phyloP scores from a whole-genome alignment of 768 basidiomycete genomes.

The Hygrophorus pudorinus region DNA sequence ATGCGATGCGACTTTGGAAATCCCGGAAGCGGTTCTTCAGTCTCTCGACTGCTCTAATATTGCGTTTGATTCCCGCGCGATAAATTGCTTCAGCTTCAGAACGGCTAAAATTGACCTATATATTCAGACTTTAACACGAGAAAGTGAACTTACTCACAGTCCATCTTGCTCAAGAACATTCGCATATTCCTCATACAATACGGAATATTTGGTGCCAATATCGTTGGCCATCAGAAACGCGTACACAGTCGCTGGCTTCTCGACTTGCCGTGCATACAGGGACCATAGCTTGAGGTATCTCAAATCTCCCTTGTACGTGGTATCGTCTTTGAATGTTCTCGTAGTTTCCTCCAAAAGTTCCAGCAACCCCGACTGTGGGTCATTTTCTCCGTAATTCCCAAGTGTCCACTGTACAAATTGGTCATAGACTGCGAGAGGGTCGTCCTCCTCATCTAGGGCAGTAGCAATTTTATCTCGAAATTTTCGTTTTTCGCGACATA shows the following conservation, averaged over 20 bases:
- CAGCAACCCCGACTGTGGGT: constrained; percentile 61
- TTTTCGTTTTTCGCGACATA: constrained; percentile 21
- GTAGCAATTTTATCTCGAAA: constrained; percentile 33
- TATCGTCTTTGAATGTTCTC: constrained; percentile 69
- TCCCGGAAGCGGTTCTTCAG: constrained; percentile 75
- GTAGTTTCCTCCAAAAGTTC: constrained; percentile 83
- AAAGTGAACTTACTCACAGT: constrained; percentile 42
- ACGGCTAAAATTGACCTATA: constrained; percentile 31
- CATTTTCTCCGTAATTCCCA: constrained; percentile 64
- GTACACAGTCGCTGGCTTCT: constrained; percentile 65
- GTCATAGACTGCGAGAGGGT: constrained; percentile 78
- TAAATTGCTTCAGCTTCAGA: constrained; percentile 77
- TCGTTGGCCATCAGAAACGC: constrained; percentile 61
- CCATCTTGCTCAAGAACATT: constrained; percentile 62
- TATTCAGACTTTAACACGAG: not conserved
- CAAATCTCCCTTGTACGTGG: constrained; percentile 77
- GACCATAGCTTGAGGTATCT: constrained; percentile 92
- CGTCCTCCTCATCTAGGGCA: constrained; percentile 65
- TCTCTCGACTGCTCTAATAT: constrained; percentile 74
- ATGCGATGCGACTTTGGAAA: constrained; percentile 55
- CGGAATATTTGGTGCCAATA: constrained; percentile 67
- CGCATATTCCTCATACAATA: constrained; percentile 91
- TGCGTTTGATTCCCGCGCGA: constrained; percentile 70
- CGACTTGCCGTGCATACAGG: constrained; percentile 72
- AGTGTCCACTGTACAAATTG: constrained; percentile 87